Evolutionary conservation across 495 filamentous ascomycete genomes (phyloP).

Genomic region (Aspergillus sclerotiicarbonarius): DNA sequence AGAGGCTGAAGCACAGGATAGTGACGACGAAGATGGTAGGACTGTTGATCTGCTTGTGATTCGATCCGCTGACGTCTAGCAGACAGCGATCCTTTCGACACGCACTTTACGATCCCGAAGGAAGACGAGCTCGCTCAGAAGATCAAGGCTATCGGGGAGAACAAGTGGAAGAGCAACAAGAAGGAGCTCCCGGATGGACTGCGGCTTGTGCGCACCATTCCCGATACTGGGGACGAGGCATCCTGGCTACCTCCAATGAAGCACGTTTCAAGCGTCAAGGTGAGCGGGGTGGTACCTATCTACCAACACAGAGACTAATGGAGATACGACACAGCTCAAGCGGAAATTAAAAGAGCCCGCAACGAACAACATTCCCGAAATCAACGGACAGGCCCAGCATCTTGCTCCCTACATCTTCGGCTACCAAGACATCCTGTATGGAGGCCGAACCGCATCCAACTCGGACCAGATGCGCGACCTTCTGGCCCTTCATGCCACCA

Average conservation of each 20-base stretch:
- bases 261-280: constrained; percentile 38
- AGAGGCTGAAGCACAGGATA: constrained; percentile 38
- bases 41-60: neutral
- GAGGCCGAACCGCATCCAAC: constrained; percentile 63
- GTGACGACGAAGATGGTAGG: constrained; percentile 42
- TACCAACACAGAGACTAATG: neutral
- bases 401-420: constrained; percentile 54
- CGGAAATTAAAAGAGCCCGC: constrained; percentile 40
- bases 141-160: constrained; percentile 51
- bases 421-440: constrained; percentile 80
- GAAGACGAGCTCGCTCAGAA: constrained; percentile 52
- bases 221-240: constrained; percentile 29
- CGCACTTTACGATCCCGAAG: constrained; percentile 68
- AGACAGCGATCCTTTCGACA: constrained; percentile 70
- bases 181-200: constrained; percentile 46
- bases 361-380: constrained; percentile 30
- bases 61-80: constrained; percentile 19
- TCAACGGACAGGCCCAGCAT: constrained; percentile 33
- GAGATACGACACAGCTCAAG: constrained; percentile 36
- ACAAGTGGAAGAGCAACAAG: constrained; percentile 55
- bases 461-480: constrained; percentile 65
- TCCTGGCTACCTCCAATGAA: constrained; percentile 36
- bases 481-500: constrained; percentile 78
- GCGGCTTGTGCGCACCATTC: constrained; percentile 40
- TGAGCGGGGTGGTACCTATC: constrained; percentile 14